Percentiles rank a stretch among this genome's conserved stretches.
Conservation (phyloP, 192 early-diverging fungal genomes). For the Backusella circina region DNA sequence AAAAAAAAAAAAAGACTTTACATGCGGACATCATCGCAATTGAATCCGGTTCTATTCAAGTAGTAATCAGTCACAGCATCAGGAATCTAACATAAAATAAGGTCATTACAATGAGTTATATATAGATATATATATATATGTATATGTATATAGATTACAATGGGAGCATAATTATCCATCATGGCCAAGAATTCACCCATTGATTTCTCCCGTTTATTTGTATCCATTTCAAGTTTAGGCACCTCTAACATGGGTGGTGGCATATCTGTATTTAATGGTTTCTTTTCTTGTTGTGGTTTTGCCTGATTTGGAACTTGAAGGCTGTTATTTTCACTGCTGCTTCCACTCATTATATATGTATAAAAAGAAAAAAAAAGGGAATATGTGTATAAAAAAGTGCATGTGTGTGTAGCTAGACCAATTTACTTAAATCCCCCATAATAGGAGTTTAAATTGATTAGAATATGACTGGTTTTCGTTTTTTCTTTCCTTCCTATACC, state of each 20-base stretch:
- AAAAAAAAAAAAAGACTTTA: neutral
- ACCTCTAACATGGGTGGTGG: neutral
- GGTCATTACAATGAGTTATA: neutral
- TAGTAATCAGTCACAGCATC: conserved; percentile 95
- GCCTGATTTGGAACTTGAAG: conserved; percentile 1
- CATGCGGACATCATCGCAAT: conserved; percentile 76
- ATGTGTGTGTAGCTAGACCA: no score
- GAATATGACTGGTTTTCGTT: no score
- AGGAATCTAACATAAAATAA: conserved; percentile 62
- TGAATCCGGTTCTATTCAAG: conserved; percentile 70
- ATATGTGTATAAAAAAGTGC: no score
- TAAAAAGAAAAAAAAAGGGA: neutral
- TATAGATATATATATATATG: neutral
- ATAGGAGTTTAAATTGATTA: no score
- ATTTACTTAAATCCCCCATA: no score
- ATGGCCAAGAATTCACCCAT: conserved; percentile 78
- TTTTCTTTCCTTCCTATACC: no score
- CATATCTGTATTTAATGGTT: neutral
- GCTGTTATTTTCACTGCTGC: neutral
- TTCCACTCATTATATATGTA: neutral
- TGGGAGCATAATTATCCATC: conserved; percentile 84
- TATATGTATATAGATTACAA: conserved; percentile 50
- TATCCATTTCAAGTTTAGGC: conserved; percentile 3
- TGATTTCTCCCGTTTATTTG: conserved; percentile 18
- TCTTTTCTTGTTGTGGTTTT: neutral